Evolutionary conservation across 2,329 filamentous ascomycete species (phyloP), one percentile per base, ranked within the genome.

Genomic region (Beauveria pseudobassiana): DNA sequence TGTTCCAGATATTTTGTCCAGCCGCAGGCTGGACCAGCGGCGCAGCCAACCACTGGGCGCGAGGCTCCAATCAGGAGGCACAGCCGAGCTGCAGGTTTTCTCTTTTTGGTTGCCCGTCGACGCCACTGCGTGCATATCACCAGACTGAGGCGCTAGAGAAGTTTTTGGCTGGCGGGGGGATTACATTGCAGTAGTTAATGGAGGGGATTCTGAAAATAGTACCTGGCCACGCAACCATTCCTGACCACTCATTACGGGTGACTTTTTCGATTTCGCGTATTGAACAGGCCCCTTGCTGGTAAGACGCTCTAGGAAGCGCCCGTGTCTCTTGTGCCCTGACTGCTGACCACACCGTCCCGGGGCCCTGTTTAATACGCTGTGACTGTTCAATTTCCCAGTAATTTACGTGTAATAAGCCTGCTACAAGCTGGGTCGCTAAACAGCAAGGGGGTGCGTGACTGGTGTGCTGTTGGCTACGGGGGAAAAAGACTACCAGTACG

Each of bases 21-120:
- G 40, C 42, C 22, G 24, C 50, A 34, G 10, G 49, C 24, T 34
- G 22, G 22, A 22, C 22, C 22, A 22, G 22, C 22, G 22, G 38
- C 12, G 5, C 38, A 42, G 40, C 7, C 40, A 38, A 24, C 51
- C 38, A 12, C 1, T 12, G 26, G 34, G 20, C 28, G 28, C 8
- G 28, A 30, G 28, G 8, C 28, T 30, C 45, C 54, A 58, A 50
- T 50, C 38, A 49, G 22, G 30, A 30, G 30, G 28, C 10, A 49
- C 30, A 20, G 54, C 54, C 48, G 55, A 52, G 10, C 46, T 59
- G 56, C 56, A 59, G 18, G 46, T 59, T 28, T 28, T 51, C 48
- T 51, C 5, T 12, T 50, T 50, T 28, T 22, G 46, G 53, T 18
- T 18, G 18, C 53, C 40, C 22, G 30, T 45, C 40, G 53, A 22